Percentiles rank a stretch among this genome's conserved stretches.
Conservation (phyloP, 768 basidiomycete genomes). For the Agaricus bisporus region DNA sequence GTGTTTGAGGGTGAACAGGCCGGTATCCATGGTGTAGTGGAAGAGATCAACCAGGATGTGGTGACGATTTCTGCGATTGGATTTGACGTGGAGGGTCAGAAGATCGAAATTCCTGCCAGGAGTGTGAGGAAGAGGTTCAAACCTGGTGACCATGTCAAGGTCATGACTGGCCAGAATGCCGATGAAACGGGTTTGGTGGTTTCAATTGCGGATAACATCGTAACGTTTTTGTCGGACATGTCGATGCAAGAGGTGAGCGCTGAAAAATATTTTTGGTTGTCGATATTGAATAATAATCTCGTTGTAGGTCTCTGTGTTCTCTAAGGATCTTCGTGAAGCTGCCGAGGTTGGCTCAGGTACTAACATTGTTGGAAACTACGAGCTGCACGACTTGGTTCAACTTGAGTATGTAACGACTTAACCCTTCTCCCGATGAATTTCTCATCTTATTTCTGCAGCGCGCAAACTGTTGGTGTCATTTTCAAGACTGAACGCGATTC, state of each 20-base stretch:
- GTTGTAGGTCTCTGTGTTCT: conserved; percentile 86
- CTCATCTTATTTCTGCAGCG: conserved; percentile 35
- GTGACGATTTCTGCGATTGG: conserved; percentile 79
- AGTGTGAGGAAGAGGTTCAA: conserved; percentile 95
- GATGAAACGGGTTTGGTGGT: conserved; percentile 97
- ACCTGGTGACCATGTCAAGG: conserved; percentile 97
- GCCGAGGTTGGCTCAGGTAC: conserved; percentile 94
- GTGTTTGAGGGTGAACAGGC: conserved; percentile 96
- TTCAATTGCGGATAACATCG: conserved; percentile 81
- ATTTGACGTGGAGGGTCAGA: conserved; percentile 80
- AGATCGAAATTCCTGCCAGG: conserved; percentile 79
- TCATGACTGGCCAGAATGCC: conserved; percentile 90
- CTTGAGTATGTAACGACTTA: conserved; percentile 65
- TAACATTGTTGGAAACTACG: conserved; percentile 88
- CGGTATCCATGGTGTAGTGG: conserved; percentile 88
- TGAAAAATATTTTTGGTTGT: background rate
- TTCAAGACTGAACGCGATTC: conserved; percentile 95
- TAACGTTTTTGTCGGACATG: conserved; percentile 97
- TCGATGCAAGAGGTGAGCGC: conserved; percentile 81
- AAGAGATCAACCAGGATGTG: conserved; percentile 81
- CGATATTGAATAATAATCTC: conserved; percentile 6
- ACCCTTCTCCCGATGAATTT: background rate
- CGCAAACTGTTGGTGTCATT: conserved; percentile 93
- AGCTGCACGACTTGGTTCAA: conserved; percentile 94
- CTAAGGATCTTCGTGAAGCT: conserved; percentile 94